These are phyloP conservation scores for Eutrema japonicum DNA, from an alignment of 345 rosid species.

Conservation along the genomic window DNA sequence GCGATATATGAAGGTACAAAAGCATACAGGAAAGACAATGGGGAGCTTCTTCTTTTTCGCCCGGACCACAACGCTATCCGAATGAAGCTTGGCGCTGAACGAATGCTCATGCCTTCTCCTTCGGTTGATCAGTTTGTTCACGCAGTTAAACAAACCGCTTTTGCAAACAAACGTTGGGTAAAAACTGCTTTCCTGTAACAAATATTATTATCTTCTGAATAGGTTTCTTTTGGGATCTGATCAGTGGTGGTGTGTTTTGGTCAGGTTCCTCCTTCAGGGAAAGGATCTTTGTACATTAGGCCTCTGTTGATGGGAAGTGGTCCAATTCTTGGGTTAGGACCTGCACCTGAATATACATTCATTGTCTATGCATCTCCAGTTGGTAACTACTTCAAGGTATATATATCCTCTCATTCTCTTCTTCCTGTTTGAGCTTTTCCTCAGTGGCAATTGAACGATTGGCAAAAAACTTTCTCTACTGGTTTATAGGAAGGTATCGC, in stretches of 20 bases:
- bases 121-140: conserved; percentile 57
- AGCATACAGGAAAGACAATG: conserved; percentile 73
- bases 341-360: conserved; percentile 59
- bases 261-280: conserved; percentile 58
- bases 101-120: conserved; percentile 66
- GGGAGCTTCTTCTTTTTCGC: conserved; percentile 71
- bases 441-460: conserved; percentile 7
- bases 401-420: not conserved
- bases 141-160: conserved; percentile 59
- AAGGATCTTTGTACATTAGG: conserved; percentile 59
- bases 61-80: conserved; percentile 70
- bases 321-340: conserved; percentile 52
- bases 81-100: conserved; percentile 59
- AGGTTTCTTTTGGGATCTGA: conserved; percentile 25
- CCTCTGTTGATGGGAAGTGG: conserved; percentile 61
- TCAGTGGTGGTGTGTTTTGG: conserved; percentile 31
- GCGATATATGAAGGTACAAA: conserved; percentile 83
- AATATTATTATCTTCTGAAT: not conserved
- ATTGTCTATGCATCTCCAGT: conserved; percentile 55
- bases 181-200: conserved; percentile 11
- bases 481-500: conserved; percentile 44
- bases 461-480: conserved; percentile 11
- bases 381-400: conserved; percentile 49
- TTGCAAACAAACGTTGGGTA: conserved; percentile 81
- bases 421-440: not conserved